Evolutionary conservation across 1,139 yeast species (phyloP).

Genomic region (Suzukiozyma palmioleophila): DNA sequence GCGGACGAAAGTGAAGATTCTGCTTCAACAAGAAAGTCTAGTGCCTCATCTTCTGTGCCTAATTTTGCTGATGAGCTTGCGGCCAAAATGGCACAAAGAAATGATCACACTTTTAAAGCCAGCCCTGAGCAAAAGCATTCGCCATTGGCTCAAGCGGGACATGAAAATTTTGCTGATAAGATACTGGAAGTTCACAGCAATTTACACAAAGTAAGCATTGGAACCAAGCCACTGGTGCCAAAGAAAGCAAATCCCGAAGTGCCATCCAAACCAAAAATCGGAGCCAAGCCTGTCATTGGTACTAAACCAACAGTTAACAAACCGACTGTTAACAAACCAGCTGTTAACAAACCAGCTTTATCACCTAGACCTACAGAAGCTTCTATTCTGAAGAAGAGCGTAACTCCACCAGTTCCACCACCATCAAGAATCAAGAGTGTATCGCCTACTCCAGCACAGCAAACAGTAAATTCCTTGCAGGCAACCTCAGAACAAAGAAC

Average conservation of each 20-base stretch:
- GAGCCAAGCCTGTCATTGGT: constrained; percentile 14
- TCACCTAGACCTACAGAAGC: constrained; percentile 6
- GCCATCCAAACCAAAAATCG: constrained; percentile 12
- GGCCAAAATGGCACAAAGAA: neutral
- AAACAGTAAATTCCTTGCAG: neutral
- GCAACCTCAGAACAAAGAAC: constrained; percentile 1
- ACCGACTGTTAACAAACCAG: too few species aligned
- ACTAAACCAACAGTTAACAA: constrained; percentile 12
- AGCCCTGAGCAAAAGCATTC: neutral
- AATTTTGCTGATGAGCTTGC: constrained; percentile 23
- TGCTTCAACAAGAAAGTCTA: neutral
- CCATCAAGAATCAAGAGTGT: constrained; percentile 5
- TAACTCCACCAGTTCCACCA: constrained; percentile 4
- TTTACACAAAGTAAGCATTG: constrained; percentile 4
- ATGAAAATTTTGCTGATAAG: too few species aligned
- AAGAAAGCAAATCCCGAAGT: constrained; percentile 10
- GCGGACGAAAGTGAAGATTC: neutral
- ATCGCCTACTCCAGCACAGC: constrained; percentile 7
- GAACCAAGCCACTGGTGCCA: constrained; percentile 6
- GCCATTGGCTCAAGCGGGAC: neutral
- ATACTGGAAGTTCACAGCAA: constrained; percentile 3
- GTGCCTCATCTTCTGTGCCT: constrained; percentile 7
- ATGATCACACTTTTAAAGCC: neutral
- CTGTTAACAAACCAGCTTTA: constrained; percentile 12
- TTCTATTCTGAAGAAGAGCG: neutral